phyloP scores from a whole-genome alignment of 176 grass and related monocot genomes.

The Tillandsia fasciculata region DNA sequence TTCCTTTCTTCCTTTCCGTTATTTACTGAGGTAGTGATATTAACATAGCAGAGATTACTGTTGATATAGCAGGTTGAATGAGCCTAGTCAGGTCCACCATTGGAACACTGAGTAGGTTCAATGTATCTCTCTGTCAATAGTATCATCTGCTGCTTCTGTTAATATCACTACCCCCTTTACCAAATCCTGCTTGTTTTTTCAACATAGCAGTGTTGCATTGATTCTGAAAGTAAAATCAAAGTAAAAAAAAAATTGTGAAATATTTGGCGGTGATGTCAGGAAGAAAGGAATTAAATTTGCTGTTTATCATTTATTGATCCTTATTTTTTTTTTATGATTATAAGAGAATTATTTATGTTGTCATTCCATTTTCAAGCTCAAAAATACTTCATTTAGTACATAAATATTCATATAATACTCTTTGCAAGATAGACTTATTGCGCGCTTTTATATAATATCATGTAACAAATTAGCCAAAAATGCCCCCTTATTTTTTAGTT shows the following conservation, averaged over 20 bases:
- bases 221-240: constrained; percentile 21
- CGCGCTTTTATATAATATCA: not conserved
- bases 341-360: not conserved
- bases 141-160: too few relatives aligned
- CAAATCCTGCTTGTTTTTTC: constrained; percentile 71
- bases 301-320: not conserved
- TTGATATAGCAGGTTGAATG: too few relatives aligned
- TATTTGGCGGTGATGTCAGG: constrained; percentile 19
- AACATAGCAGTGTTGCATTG: constrained; percentile 53
- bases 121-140: too few relatives aligned
- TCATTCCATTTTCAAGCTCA: not conserved
- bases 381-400: not conserved
- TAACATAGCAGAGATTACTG: too few relatives aligned
- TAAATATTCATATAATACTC: not conserved
- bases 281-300: not conserved
- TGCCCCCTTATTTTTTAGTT: too few relatives aligned
- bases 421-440: not conserved
- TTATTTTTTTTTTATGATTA: not conserved
- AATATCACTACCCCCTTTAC: not conserved
- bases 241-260: constrained; percentile 34
- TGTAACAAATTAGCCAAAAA: too few relatives aligned
- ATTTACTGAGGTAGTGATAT: not conserved
- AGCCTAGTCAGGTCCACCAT: not conserved
- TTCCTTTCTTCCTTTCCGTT: constrained; percentile 12
- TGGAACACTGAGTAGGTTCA: too few relatives aligned